These are phyloP conservation scores for Dendrocalamus latiflorus DNA, from an alignment of 202 grass and related monocot genomes.

Conservation along the genomic window DNA sequence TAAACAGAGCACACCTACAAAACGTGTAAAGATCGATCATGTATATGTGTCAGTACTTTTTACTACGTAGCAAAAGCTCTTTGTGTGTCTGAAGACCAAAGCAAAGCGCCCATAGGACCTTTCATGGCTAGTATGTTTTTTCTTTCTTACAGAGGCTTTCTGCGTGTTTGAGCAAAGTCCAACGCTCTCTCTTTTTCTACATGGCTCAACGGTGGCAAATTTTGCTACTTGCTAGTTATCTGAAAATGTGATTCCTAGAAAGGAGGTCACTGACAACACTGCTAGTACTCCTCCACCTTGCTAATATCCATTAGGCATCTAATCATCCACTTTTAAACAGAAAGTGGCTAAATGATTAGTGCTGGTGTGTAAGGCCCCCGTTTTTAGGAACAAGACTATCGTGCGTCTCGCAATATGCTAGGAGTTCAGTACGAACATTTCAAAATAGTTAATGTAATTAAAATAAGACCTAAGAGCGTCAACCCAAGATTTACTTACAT, in stretches of 20 bases:
- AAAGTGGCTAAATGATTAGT: not conserved
- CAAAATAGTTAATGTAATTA: no score
- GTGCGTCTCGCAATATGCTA: no score
- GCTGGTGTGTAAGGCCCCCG: not conserved
- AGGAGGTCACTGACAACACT: not conserved
- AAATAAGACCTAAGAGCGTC: no score
- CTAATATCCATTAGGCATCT: not conserved
- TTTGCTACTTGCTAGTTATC: not conserved
- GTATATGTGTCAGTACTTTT: not conserved
- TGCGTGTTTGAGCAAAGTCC: not conserved
- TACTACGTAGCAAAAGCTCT: not conserved
- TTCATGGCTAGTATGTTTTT: not conserved
- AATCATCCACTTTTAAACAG: not conserved
- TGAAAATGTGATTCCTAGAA: not conserved
- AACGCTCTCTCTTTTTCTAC: not conserved
- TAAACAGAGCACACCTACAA: not conserved
- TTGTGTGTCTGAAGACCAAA: not conserved
- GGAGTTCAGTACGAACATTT: no score
- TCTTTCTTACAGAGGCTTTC: not conserved
- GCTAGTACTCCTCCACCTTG: not conserved
- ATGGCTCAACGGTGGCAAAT: not conserved
- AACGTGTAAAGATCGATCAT: not conserved
- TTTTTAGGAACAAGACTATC: no score
- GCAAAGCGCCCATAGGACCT: not conserved
- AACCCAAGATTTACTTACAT: no score